Evolutionary conservation across 2,329 filamentous ascomycete genomes (phyloP).

Genomic region (Alternaria incomplexa): DNA sequence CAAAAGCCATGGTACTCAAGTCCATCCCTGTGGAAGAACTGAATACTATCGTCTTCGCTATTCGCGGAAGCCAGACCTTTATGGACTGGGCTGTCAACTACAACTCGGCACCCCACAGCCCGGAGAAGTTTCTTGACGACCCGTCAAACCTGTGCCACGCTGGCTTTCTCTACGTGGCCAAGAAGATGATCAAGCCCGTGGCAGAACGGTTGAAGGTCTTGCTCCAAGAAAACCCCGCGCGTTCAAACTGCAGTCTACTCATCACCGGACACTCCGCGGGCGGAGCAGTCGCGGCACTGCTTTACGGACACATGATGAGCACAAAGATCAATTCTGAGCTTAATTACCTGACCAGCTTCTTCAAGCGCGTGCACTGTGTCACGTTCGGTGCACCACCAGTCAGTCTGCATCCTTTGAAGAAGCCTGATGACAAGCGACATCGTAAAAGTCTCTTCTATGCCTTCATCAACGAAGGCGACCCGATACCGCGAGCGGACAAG

Average conservation of each 20-base stretch:
- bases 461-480: constrained; percentile 87
- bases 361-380: constrained; percentile 81
- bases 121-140: constrained; percentile 77
- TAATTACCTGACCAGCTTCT: constrained; percentile 69
- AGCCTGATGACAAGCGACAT: constrained; percentile 54
- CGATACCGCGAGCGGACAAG: constrained; percentile 77
- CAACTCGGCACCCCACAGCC: constrained; percentile 69
- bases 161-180: constrained; percentile 78
- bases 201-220: constrained; percentile 72
- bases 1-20: constrained; percentile 86
- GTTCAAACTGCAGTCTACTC: constrained; percentile 71
- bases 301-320: constrained; percentile 82
- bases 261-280: constrained; percentile 89
- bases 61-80: constrained; percentile 79
- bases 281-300: constrained; percentile 78
- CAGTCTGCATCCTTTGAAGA: constrained; percentile 71
- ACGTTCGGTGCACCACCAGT: constrained; percentile 86
- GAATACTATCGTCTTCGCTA: constrained; percentile 81
- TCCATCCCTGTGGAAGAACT: constrained; percentile 78
- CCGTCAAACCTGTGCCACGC: constrained; percentile 77
- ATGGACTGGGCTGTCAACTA: constrained; percentile 89
- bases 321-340: constrained; percentile 70
- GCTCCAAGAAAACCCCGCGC: constrained; percentile 72
- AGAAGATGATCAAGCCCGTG: constrained; percentile 75
- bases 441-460: constrained; percentile 76